Conservation (phyloP, 2,329 filamentous ascomycete genomes). For the Cadophora malorum region DNA sequence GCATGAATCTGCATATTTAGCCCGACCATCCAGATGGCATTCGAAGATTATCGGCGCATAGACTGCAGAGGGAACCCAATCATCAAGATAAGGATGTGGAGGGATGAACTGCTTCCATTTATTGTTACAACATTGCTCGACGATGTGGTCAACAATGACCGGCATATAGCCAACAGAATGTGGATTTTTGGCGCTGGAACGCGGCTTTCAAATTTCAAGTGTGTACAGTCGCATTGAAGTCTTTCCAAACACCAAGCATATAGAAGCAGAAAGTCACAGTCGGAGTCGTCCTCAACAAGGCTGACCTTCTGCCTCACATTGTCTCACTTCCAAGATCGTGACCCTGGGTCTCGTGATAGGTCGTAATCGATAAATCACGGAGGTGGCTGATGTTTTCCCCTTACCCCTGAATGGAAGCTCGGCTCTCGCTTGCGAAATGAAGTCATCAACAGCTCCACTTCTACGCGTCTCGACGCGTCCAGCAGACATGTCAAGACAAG, state of each 20-base stretch:
- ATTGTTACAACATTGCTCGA: conserved; percentile 4
- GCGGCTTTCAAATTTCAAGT: not conserved
- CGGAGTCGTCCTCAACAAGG: conserved; percentile 1
- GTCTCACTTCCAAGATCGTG: conserved; percentile 11
- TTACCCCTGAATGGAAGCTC: conserved; percentile 16
- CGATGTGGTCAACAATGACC: not conserved
- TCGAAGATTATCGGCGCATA: conserved; percentile 15
- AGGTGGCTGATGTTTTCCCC: conserved; percentile 9
- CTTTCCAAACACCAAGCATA: not conserved
- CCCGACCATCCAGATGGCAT: conserved; percentile 6
- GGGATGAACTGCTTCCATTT: not conserved
- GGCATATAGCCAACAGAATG: conserved; percentile 9
- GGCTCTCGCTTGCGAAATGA: conserved; percentile 16
- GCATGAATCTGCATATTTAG: conserved; percentile 17
- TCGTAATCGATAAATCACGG: not conserved
- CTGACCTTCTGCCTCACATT: conserved; percentile 12
- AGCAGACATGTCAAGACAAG: conserved; percentile 1
- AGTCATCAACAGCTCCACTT: conserved; percentile 9
- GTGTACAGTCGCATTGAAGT: not conserved
- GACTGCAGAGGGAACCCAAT: conserved; percentile 13
- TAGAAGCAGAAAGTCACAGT: conserved; percentile 1
- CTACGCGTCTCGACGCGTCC: conserved; percentile 9
- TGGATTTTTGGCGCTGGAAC: not conserved
- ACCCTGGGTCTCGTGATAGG: conserved; percentile 2
- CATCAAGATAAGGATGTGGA: not conserved